Evolutionary conservation across 164 flowering plant species (phyloP), one percentile per base, ranked within the genome.

Genomic region (Cinnamomum chago): DNA sequence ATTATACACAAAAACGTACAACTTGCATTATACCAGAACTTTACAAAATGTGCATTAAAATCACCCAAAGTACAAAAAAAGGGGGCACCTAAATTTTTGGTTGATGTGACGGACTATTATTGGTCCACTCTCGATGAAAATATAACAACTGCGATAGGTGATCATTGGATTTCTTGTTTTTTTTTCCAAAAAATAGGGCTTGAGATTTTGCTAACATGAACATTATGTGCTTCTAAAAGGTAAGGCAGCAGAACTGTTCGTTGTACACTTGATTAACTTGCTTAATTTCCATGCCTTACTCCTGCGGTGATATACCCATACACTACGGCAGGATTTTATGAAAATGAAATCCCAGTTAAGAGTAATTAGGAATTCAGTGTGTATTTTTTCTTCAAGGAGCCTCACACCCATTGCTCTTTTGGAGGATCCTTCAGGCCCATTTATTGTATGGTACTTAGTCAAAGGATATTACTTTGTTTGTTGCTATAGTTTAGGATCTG

Each of bases 351-450:
- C 88, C 40, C 83, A 74, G 0, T 80, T 86, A 78, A 91, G 97
- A 72, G 91, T 83, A 11, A 95, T 90, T 0, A 97, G 98, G 72
- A 90, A 93, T 73, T 92, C 85, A 58, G 93, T 88, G 0, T 92
- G 90, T 5, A 86, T 90, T 77, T 90, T 76, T 67, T 84, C 94
- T 81, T 75, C 85, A 27, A 91, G 84, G 62, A 95, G 88, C 79
- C 94, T 95, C 71, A 93, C 58, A 18, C 27, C 98, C 98, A 95
- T 70, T 81, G 77, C 70, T 85, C 92, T 14, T 51, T 77, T 73
- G 78, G 82, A 69, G 87, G 89, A 60, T 90, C 82, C 60, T 81
- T 84, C 90, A 94, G 73, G n/a, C n/a, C n/a, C n/a, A n/a, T n/a
- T n/a, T n/a, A n/a, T n/a, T n/a, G n/a, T n/a, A n/a, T n/a, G n/a